phyloP scores from a whole-genome alignment of 352 stramenopile genomes.

The Detonula confervacea region DNA sequence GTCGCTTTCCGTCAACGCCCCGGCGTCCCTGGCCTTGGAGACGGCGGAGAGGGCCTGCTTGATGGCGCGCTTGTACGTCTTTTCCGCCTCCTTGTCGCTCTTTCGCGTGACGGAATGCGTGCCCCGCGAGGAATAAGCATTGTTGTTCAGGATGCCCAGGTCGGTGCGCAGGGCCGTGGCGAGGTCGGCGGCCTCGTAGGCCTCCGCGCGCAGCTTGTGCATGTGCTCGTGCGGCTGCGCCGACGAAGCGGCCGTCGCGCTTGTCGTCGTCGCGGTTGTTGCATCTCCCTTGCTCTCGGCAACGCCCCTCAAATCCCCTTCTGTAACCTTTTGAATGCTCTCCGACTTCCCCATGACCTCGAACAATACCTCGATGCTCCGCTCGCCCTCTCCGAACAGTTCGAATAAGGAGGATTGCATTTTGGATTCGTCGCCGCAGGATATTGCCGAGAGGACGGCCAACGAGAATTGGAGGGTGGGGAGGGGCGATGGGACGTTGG shows the following conservation, averaged over 20 bases:
- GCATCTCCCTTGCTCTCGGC: conserved; percentile 7
- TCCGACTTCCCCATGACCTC: conserved; percentile 58
- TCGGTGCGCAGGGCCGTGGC: conserved; percentile 63
- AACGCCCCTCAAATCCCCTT: conserved; percentile 38
- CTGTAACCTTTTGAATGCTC: conserved; percentile 51
- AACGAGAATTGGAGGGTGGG: conserved; percentile 29
- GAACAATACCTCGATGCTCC: conserved; percentile 69
- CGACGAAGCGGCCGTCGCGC: background rate
- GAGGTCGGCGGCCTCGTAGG: conserved; percentile 67
- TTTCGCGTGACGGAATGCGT: conserved; percentile 72
- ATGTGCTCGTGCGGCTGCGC: conserved; percentile 53
- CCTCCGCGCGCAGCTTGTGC: conserved; percentile 64
- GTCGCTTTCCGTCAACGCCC: conserved; percentile 61
- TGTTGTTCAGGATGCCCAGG: conserved; percentile 8
- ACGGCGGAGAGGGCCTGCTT: conserved; percentile 68
- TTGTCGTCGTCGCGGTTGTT: background rate
- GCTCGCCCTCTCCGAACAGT: conserved; percentile 70
- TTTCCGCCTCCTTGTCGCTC: conserved; percentile 70
- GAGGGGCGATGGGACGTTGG: conserved; percentile 22
- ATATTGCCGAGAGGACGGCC: conserved; percentile 38
- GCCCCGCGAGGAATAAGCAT: conserved; percentile 14
- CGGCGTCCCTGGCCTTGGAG: conserved; percentile 66
- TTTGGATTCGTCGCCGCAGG: conserved; percentile 42
- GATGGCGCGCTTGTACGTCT: conserved; percentile 69
- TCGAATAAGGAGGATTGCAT: conserved; percentile 82